phyloP scores from a whole-genome alignment of 73 alveolate genomes.

The Paramecium bursaria region DNA sequence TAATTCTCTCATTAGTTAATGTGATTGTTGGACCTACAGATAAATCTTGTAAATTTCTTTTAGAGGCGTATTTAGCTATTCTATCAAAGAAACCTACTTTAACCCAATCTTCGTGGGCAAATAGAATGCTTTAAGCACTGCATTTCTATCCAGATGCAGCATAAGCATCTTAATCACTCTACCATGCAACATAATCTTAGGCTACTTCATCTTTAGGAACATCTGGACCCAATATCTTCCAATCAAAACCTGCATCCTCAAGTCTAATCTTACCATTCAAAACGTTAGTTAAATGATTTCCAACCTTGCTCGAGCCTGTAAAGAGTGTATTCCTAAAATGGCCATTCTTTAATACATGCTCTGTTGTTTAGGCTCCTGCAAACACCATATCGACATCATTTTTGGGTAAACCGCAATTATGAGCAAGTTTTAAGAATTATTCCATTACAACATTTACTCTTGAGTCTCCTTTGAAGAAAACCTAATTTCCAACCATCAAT shows the following conservation, averaged over 20 bases:
- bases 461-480: slow-evolving; percentile 78
- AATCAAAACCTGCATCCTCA: slow-evolving; percentile 92
- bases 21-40: slow-evolving; percentile 86
- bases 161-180: slow-evolving; percentile 87
- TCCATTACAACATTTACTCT: slow-evolving; percentile 80
- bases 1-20: slow-evolving; percentile 82
- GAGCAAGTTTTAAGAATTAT: slow-evolving; percentile 80
- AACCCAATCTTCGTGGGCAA: slow-evolving; percentile 82
- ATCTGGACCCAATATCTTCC: slow-evolving; percentile 92
- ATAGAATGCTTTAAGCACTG: slow-evolving; percentile 82
- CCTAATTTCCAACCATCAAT: slow-evolving; percentile 83
- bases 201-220: slow-evolving; percentile 65
- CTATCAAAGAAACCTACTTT: slow-evolving; percentile 73
- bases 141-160: slow-evolving; percentile 85
- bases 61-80: slow-evolving; percentile 70
- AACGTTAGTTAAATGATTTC: slow-evolving; percentile 72
- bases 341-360: slow-evolving; percentile 66
- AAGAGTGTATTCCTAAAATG: slow-evolving; percentile 75
- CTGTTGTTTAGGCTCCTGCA: slow-evolving; percentile 76
- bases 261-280: slow-evolving; percentile 81
- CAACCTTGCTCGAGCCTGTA: slow-evolving; percentile 85
- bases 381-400: slow-evolving; percentile 76
- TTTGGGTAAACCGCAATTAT: slow-evolving; percentile 83
- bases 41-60: slow-evolving; percentile 76
- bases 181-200: slow-evolving; percentile 83